These are phyloP conservation scores for Brassica carinata DNA, from an alignment of 345 rosid species.

Conservation along the genomic window DNA sequence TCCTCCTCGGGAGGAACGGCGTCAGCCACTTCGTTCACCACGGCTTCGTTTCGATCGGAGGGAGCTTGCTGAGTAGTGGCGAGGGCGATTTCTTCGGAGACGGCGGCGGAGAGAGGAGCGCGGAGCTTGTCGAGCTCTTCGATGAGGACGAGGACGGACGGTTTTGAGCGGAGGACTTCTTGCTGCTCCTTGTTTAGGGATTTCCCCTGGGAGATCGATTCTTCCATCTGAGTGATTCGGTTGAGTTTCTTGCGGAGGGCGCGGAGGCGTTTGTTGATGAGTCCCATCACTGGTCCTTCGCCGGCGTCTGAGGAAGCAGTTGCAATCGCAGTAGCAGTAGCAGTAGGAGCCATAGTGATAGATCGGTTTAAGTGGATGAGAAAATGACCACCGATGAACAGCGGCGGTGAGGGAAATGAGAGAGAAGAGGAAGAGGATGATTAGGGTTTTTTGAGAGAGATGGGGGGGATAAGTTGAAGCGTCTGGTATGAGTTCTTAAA, in stretches of 20 bases:
- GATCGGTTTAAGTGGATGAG: slow-evolving; percentile 9
- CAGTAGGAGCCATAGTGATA: slow-evolving; percentile 28
- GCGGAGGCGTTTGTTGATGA: slow-evolving; percentile 91
- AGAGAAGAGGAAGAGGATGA: slow-evolving; percentile 1
- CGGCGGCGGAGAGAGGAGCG: slow-evolving; percentile 61
- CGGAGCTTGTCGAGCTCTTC: slow-evolving; percentile 94
- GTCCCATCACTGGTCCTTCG: slow-evolving; percentile 81
- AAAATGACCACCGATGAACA: slow-evolving; percentile 28
- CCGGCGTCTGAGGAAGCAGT: slow-evolving; percentile 54
- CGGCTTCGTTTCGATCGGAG: background rate
- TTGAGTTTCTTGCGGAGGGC: slow-evolving; percentile 84
- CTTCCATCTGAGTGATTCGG: slow-evolving; percentile 85
- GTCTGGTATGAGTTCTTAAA: slow-evolving; percentile 11
- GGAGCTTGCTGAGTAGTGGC: slow-evolving; percentile 19
- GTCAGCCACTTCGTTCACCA: background rate
- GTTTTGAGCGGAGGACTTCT: slow-evolving; percentile 84
- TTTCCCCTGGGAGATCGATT: slow-evolving; percentile 75
- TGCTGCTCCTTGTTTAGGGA: slow-evolving; percentile 81
- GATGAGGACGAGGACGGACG: slow-evolving; percentile 58
- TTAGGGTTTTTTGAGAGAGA: slow-evolving; percentile 33
- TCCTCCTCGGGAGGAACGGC: slow-evolving; percentile 15
- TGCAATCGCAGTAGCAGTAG: slow-evolving; percentile 26
- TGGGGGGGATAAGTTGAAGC: slow-evolving; percentile 29
- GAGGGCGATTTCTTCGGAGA: slow-evolving; percentile 70
- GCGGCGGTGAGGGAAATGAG: slow-evolving; percentile 30